A percentile compares a stretch with the other conserved stretches of the same genome.
Evolutionary conservation across 257 asterid species (phyloP).

Genomic region (Nicotiana otophora): DNA sequence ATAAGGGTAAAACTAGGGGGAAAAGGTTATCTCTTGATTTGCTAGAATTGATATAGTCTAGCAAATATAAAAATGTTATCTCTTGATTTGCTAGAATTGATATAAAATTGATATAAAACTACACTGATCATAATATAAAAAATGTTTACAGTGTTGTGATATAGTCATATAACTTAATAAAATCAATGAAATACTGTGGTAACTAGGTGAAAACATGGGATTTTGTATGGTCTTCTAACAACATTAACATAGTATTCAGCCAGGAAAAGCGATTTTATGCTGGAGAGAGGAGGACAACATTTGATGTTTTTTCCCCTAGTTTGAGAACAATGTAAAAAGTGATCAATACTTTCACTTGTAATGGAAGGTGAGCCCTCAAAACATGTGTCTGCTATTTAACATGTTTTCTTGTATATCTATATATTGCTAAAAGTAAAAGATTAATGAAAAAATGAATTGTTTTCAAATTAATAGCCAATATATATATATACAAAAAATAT

Average conservation of each 20-base stretch:
- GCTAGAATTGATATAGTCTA: no score
- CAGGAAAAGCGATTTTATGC: not conserved
- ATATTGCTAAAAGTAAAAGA: not conserved
- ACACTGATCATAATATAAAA: no score
- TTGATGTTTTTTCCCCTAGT: not conserved
- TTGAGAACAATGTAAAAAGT: not conserved
- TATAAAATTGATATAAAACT: no score
- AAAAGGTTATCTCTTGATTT: no score
- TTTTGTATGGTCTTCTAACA: not conserved
- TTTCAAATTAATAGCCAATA: no score
- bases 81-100: no score
- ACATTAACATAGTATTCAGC: not conserved
- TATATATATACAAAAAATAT: no score
- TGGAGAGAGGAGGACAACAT: not conserved
- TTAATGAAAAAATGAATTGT: rapidly evolving
- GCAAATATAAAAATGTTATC: no score
- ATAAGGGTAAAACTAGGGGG: no score
- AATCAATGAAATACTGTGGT: not conserved
- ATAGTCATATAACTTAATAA: not conserved
- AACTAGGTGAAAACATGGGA: not conserved
- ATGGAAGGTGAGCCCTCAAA: not conserved
- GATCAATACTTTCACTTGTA: not conserved
- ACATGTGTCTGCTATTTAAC: not conserved
- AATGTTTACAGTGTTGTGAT: no score
- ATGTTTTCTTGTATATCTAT: not conserved